Percentiles rank a stretch among this genome's conserved stretches.
Conservation (phyloP, 2,329 filamentous ascomycete genomes). For the Coleophoma crateriformis region DNA sequence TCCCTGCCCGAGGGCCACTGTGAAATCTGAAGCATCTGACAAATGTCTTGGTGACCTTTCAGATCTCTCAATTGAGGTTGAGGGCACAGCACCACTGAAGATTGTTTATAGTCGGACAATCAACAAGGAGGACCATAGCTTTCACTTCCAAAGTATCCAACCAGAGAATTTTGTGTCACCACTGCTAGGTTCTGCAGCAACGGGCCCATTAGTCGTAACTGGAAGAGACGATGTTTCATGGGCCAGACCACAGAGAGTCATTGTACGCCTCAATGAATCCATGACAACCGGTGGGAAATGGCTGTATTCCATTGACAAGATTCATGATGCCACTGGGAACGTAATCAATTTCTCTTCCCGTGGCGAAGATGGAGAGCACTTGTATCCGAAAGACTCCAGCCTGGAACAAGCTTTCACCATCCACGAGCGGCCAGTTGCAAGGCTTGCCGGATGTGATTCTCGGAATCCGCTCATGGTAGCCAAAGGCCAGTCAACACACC, state of each 20-base stretch:
- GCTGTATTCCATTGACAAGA: slow-evolving; percentile 87
- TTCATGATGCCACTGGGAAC: slow-evolving; percentile 88
- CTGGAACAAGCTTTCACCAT: slow-evolving; percentile 77
- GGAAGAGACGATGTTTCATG: slow-evolving; percentile 68
- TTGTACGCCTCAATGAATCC: slow-evolving; percentile 85
- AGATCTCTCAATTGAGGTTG: slow-evolving; percentile 74
- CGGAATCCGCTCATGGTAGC: slow-evolving; percentile 79
- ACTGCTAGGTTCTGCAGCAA: slow-evolving; percentile 54
- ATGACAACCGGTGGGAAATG: slow-evolving; percentile 74
- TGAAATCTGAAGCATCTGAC: slow-evolving; percentile 58
- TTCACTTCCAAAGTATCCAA: slow-evolving; percentile 89
- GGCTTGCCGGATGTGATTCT: slow-evolving; percentile 69
- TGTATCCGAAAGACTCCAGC: slow-evolving; percentile 51
- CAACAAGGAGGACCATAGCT: slow-evolving; percentile 76
- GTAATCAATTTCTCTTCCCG: slow-evolving; percentile 65
- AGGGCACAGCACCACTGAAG: slow-evolving; percentile 84
- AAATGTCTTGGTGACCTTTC: slow-evolving; percentile 87
- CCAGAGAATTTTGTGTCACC: slow-evolving; percentile 82
- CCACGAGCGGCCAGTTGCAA: slow-evolving; percentile 75
- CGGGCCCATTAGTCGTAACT: slow-evolving; percentile 50
- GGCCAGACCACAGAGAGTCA: slow-evolving; percentile 70
- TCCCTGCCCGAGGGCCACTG: slow-evolving; percentile 72
- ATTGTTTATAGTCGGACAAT: slow-evolving; percentile 88
- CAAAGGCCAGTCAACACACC: slow-evolving; percentile 59
- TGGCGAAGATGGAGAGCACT: slow-evolving; percentile 61